Conservation (phyloP, 306 rosid species). For the Lagenaria siceraria region DNA sequence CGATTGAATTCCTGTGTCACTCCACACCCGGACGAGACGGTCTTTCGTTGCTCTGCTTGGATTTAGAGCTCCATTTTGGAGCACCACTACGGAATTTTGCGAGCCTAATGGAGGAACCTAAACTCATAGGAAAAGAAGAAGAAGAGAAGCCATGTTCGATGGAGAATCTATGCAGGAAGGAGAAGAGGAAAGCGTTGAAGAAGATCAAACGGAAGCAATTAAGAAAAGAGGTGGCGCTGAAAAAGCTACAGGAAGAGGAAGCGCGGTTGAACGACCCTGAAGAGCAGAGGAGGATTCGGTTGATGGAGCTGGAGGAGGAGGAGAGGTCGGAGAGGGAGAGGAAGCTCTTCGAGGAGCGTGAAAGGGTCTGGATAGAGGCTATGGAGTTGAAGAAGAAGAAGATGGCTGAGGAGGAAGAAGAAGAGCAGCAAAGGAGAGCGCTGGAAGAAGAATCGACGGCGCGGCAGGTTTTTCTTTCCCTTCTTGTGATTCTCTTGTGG, state of each 20-base stretch:
- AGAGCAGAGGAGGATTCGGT: constrained; percentile 26
- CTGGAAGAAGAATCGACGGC: constrained; percentile 23
- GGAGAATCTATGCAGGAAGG: constrained; percentile 38
- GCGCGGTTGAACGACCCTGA: constrained; percentile 51
- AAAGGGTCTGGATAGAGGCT: constrained; percentile 51
- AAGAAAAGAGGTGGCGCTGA: constrained; percentile 51
- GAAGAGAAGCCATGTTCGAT: background rate
- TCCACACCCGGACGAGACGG: background rate
- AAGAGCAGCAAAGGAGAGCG: constrained; percentile 34
- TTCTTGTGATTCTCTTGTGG: background rate
- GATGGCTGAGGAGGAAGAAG: constrained; percentile 19
- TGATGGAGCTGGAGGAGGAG: constrained; percentile 46
- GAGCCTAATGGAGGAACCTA: background rate
- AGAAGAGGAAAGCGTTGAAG: constrained; percentile 74
- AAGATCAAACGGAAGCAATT: constrained; percentile 59
- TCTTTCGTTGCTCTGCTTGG: background rate
- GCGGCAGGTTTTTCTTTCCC: constrained; percentile 18
- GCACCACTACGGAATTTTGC: background rate
- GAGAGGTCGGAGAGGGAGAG: constrained; percentile 47
- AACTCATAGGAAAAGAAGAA: background rate
- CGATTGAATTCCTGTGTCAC: background rate
- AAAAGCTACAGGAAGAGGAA: constrained; percentile 43
- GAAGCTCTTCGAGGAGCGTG: constrained; percentile 49
- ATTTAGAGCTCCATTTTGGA: background rate
- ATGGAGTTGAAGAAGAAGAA: constrained; percentile 31